A percentile compares a stretch with the other conserved stretches of the same genome.
phyloP scores from a whole-genome alignment of 345 rosid species.

The Melaleuca quinquenervia region DNA sequence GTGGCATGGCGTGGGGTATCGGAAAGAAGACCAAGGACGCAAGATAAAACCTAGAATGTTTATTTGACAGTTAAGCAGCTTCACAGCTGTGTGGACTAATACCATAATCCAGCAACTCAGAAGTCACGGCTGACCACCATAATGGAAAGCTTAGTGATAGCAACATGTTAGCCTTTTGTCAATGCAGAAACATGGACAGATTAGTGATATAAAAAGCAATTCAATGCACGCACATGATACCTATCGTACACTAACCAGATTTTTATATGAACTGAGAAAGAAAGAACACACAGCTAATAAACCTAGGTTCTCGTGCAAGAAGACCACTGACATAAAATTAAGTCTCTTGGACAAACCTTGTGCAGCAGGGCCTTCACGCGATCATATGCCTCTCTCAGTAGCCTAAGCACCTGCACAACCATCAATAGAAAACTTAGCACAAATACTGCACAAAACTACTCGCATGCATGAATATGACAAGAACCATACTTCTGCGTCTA shows the following conservation, averaged over 20 bases:
- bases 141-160: background rate
- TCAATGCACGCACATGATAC: background rate
- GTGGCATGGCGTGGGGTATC: background rate
- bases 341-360: conserved; percentile 36
- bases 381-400: conserved; percentile 90
- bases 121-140: background rate
- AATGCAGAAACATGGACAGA: background rate
- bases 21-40: background rate
- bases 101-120: background rate
- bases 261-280: background rate
- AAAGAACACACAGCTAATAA: background rate
- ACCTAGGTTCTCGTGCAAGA: background rate
- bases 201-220: background rate
- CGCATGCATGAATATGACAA: background rate
- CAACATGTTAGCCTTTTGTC: background rate
- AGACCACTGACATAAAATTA: background rate
- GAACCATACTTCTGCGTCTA: conserved; percentile 80
- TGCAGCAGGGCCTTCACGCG: conserved; percentile 75
- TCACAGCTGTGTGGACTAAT: background rate
- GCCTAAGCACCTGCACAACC: conserved; percentile 66
- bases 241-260: background rate
- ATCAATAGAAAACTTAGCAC: conserved; percentile 3
- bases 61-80: background rate
- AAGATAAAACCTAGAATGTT: background rate
- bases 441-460: background rate